phyloP scores from a whole-genome alignment of 352 stramenopile genomes.

The Elongisporangium prolatum region DNA sequence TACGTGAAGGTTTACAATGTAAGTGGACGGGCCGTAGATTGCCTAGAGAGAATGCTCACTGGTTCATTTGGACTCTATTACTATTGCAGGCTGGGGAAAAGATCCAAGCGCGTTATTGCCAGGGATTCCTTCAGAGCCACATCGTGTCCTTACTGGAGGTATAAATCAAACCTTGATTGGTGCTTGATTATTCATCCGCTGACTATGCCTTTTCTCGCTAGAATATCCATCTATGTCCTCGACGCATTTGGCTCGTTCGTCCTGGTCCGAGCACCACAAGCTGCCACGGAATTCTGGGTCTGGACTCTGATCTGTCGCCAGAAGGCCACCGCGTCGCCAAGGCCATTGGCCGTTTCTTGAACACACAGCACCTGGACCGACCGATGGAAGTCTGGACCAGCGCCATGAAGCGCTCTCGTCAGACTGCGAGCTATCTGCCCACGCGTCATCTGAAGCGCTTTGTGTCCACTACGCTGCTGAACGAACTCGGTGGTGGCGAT shows the following conservation, averaged over 20 bases:
- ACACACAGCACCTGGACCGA: constrained; percentile 64
- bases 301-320: constrained; percentile 80
- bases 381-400: constrained; percentile 78
- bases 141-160: constrained; percentile 74
- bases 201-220: constrained; percentile 12
- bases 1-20: constrained; percentile 94
- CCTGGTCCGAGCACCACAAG: constrained; percentile 80
- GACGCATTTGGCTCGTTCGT: constrained; percentile 88
- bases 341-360: constrained; percentile 84
- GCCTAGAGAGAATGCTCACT: background rate
- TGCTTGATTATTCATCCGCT: constrained; percentile 3
- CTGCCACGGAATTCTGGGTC: constrained; percentile 68
- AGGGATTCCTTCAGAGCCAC: constrained; percentile 85
- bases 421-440: constrained; percentile 66
- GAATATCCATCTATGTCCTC: constrained; percentile 91
- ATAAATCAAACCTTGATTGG: background rate
- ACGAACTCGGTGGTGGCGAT: constrained; percentile 88
- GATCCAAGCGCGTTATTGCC: constrained; percentile 84
- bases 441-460: constrained; percentile 68
- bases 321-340: constrained; percentile 76
- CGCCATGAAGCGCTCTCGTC: constrained; percentile 75
- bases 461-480: constrained; percentile 87
- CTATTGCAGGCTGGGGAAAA: constrained; percentile 72
- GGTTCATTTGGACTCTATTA: background rate
- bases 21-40: constrained; percentile 2